Conservation (phyloP, 306 rosid genomes). For the Vigna hirtella region DNA sequence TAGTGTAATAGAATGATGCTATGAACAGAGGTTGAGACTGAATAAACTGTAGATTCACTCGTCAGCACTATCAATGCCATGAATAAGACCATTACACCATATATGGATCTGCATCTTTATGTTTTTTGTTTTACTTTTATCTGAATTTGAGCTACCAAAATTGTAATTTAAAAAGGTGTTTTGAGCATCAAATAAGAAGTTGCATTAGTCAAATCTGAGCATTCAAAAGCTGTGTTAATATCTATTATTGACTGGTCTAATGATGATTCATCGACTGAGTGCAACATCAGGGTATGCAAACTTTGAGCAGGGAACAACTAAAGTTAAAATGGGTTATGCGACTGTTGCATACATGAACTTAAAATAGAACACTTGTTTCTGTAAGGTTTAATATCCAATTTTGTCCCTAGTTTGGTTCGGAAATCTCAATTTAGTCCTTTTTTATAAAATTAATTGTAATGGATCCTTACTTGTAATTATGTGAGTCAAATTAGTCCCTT, state of each 20-base stretch:
- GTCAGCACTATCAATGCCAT: slow-evolving; percentile 13
- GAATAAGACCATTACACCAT: slow-evolving; percentile 12
- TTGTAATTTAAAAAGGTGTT: slow-evolving; percentile 13
- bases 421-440: no score
- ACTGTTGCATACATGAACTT: neutral
- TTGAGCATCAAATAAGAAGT: slow-evolving; percentile 15
- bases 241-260: no score
- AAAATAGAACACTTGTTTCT: neutral
- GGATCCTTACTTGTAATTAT: no score
- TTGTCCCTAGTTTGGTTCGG: no score
- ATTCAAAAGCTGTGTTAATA: slow-evolving; percentile 16
- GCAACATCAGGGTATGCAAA: neutral
- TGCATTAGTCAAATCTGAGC: slow-evolving; percentile 13
- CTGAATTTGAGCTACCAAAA: neutral
- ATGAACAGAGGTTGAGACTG: slow-evolving; percentile 34
- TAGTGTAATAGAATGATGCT: slow-evolving; percentile 34
- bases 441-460: no score
- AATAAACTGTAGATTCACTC: slow-evolving; percentile 7
- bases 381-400: no score
- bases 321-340: neutral
- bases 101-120: neutral
- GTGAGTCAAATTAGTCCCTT: no score
- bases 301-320: neutral
- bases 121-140: slow-evolving; percentile 9
- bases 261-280: no score